phyloP scores from a whole-genome alignment of 305 asterid species.

The Solanum hybrid region DNA sequence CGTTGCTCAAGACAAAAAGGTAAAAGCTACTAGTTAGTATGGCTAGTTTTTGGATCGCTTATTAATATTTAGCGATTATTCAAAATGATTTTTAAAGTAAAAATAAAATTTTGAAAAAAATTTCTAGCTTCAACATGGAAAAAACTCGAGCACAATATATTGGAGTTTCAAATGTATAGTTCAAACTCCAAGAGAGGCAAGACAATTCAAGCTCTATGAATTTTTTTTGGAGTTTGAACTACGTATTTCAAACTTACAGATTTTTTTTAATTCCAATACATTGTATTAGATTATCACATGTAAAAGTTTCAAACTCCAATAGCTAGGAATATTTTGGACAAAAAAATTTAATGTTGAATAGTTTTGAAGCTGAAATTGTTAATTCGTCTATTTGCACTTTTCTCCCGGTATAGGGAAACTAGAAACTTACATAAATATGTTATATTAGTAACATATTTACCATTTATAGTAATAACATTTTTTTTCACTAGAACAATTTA shows the following conservation, averaged over 20 bases:
- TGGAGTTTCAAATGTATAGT: background rate
- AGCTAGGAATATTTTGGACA: background rate
- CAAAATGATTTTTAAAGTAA: background rate
- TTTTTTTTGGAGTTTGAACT: too few species aligned
- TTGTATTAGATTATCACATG: background rate
- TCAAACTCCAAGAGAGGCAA: background rate
- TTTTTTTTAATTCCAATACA: too few species aligned
- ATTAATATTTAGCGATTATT: too few species aligned
- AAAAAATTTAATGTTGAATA: background rate
- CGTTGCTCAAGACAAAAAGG: background rate
- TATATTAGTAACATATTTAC: accelerated
- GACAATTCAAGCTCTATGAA: background rate
- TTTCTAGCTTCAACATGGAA: background rate
- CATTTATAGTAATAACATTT: too few species aligned
- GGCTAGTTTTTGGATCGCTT: background rate
- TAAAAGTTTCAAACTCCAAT: background rate
- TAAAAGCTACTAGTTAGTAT: background rate
- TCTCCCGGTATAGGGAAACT: background rate
- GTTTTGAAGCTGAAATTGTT: background rate
- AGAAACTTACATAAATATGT: background rate
- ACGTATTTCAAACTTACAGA: too few species aligned
- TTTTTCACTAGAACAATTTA: too few species aligned
- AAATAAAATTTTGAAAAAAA: too few species aligned
- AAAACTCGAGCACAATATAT: background rate
- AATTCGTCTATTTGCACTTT: background rate